Evolutionary conservation across 2,329 filamentous ascomycete genomes (phyloP), one percentile per base, ranked within the genome.

Genomic region (Trichoderma sp.): DNA sequence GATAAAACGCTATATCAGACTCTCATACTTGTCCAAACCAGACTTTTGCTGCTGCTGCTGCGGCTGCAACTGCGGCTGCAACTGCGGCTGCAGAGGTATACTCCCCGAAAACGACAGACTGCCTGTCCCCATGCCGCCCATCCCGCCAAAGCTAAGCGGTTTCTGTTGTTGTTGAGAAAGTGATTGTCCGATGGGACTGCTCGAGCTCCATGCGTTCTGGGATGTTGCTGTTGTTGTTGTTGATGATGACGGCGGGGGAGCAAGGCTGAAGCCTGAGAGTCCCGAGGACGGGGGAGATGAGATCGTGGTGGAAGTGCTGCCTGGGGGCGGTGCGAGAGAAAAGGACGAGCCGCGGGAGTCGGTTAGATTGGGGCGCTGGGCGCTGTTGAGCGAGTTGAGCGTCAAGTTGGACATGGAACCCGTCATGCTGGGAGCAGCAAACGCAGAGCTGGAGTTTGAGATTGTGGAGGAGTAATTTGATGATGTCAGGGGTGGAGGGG

Each of bases 11-110:
- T 78, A 90, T 70, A 90, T 75, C 69, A 90, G 73, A 77, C 88
- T 90, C 74, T 88, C 84, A 69, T 90, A 90, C 77, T 87, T 88
- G 75, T 89, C 87, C 76, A 90, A 78, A 0, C 87, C 86, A 5
- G 82, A 81, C 70, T 81, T 82, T 65, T 75, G 76, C 64, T 77
- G 74, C 50, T 34, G 57, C 9, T 56, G 52, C 19, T 56, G 52
- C 12, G 28, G 54, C 21, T 57, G 52, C 5, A 34, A 43, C 28
- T 50, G 45, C 14, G 44, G 47, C 12, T 60, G 45, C 14, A 30
- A 34, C 12, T 60, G 45, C 21, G 58, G 24, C 30, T 61, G 58
- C 7, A 47, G 55, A 15, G 55, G 55, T 17, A 58, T 24, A 28
- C 69, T 67, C 10, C 63, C 57, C 19, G 62, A 71, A 70, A 67